Evolutionary conservation across 345 rosid genomes (phyloP), one percentile per base, ranked within the genome.

Genomic region (Pistacia integerrima): DNA sequence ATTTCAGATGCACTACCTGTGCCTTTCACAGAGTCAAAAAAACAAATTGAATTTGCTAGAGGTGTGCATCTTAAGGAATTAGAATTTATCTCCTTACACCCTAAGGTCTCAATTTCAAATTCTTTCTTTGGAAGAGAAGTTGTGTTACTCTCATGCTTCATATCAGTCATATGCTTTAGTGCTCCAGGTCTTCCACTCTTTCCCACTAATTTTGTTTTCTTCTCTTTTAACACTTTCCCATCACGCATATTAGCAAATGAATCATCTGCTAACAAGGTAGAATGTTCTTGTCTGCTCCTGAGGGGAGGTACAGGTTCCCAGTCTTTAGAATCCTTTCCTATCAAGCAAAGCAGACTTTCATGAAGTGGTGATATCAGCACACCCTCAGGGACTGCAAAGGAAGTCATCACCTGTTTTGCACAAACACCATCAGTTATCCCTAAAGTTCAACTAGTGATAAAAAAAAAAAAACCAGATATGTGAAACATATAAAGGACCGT

Each of bases 361-460:
- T 87, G 86, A 76, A 94, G 93, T 71, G 98, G 96, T 11, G 96
- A 94, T 81, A 91, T 62, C 69, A 92, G 73, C 68, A 56, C 79
- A 65, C 78, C 80, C 69, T 85, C 84, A 69, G 88, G 88, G 70
- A 90, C 85, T 11, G 79, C 82, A 76, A 79, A 70, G 57, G 89
- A 84, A 72, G 90, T 87, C 98, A 92, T 91, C 48, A 80, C 87
- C 98, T 92, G 89, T 82, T 85, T 79, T 78, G 54, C 52, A 77
- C 69, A 86, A 66, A 66, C 62, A 70, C 73, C 52, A 81, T 67
- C 46, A 52, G 70, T 14, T n/a, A 70, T 38, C 54, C 74, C 73
- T 68, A 64, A 79, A 72, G 49, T 59, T 78, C 56, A 82, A 20
- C 71, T 33, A 67, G 75, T 63, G 64, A 76, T 51, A 25, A 25